These are phyloP conservation scores for Ceratocystis cacaofunesta DNA, from an alignment of 2,329 filamentous ascomycete genomes.

Conservation along the genomic window DNA sequence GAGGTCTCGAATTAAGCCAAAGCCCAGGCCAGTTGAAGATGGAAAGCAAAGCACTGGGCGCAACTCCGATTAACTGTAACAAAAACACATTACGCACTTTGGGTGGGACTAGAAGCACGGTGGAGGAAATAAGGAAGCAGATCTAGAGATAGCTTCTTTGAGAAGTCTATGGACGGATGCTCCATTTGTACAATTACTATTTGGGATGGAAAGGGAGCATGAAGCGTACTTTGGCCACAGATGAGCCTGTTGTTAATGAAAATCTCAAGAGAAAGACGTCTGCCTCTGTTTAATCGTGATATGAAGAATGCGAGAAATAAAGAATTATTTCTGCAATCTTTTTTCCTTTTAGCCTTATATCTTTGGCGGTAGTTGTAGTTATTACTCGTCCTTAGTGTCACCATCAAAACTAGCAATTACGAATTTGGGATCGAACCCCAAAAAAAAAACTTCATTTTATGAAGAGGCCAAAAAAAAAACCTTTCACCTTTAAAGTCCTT, in stretches of 20 bases:
- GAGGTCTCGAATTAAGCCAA: neutral
- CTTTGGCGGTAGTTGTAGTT: neutral
- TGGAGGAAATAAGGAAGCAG: neutral
- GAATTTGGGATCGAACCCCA: neutral
- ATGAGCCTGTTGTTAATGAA: neutral
- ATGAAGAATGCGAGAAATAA: neutral
- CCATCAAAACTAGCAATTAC: neutral
- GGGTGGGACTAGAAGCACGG: neutral
- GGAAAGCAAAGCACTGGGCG: neutral
- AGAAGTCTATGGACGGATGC: neutral
- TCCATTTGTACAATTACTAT: constrained; percentile 5
- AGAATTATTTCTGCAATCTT: neutral
- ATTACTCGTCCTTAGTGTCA: neutral
- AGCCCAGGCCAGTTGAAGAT: neutral
- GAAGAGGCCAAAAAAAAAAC: neutral
- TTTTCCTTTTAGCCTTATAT: neutral
- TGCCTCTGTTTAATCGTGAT: neutral
- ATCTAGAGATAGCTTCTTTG: neutral
- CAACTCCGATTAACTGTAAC: neutral
- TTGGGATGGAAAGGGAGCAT: neutral
- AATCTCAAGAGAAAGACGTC: neutral
- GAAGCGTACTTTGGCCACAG: neutral
- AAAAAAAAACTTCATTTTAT: neutral
- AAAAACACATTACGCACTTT: neutral
- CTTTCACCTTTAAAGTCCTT: neutral